Evolutionary conservation across 495 filamentous ascomycete genomes (phyloP).

Genomic region (Penicillium herquei): DNA sequence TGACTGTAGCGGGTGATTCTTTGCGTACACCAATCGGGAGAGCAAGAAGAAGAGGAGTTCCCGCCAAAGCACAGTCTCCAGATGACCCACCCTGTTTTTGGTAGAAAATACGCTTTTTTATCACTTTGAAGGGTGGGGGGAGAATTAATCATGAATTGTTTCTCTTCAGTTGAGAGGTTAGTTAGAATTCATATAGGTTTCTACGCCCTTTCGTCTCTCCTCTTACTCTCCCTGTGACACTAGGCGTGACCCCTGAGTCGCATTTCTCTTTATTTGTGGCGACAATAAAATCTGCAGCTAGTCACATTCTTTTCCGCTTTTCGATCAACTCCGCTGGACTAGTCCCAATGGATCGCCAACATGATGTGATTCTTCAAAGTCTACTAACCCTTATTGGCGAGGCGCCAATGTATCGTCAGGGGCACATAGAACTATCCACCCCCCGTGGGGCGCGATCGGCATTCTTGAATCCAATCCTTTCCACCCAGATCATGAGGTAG

Average conservation of each 20-base stretch:
- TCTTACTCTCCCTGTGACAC: conserved; percentile 6
- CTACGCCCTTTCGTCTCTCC: not conserved
- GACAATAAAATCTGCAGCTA: conserved; percentile 20
- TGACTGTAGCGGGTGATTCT: not conserved
- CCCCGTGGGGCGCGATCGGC: conserved; percentile 26
- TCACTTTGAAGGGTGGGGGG: no score
- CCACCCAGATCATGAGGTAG: conserved; percentile 23
- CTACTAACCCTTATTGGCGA: conserved; percentile 4
- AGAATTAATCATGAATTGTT: no score
- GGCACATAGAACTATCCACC: conserved; percentile 4
- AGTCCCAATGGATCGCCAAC: conserved; percentile 10
- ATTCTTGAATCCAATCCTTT: conserved; percentile 11
- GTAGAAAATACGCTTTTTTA: no score
- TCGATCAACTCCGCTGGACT: conserved; percentile 8
- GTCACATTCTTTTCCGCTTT: conserved; percentile 27
- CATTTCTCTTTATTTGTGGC: conserved; percentile 18
- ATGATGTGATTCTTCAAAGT: conserved; percentile 4
- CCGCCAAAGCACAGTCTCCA: not conserved
- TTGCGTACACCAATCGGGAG: not conserved
- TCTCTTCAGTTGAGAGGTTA: no score
- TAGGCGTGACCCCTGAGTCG: conserved; percentile 21
- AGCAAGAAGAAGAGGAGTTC: not conserved
- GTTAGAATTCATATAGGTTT: no score
- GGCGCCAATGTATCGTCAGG: conserved; percentile 10
- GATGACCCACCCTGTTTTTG: not conserved